A percentile compares a stretch with the other conserved stretches of the same genome.
phyloP scores from a whole-genome alignment of 306 rosid genomes.

The Prunus dulcis region DNA sequence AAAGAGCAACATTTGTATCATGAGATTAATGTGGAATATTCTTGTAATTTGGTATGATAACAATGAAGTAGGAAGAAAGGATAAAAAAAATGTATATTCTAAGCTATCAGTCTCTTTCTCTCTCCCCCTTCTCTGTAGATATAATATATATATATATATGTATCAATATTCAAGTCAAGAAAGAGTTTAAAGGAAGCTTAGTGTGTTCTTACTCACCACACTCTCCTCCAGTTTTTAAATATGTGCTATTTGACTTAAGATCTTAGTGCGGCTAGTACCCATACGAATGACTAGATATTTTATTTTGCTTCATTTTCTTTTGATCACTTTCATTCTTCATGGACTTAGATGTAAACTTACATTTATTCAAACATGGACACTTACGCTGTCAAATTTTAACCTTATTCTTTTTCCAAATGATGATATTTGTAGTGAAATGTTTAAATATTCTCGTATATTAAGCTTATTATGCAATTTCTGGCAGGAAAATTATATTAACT shows the following conservation, averaged over 20 bases:
- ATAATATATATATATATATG: too few relatives aligned
- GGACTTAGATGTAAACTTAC: not conserved
- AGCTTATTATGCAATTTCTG: slow-evolving; percentile 1
- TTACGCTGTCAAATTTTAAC: not conserved
- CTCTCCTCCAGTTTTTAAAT: not conserved
- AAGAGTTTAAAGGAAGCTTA: not conserved
- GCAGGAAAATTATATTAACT: slow-evolving; percentile 96
- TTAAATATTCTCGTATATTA: not conserved
- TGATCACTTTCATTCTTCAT: not conserved
- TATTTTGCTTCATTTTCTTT: not conserved
- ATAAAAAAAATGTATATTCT: not conserved
- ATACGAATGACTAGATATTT: not conserved
- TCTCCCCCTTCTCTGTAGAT: not conserved
- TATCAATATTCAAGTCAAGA: too few relatives aligned
- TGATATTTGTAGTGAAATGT: not conserved
- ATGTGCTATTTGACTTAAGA: not conserved
- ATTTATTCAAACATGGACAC: not conserved
- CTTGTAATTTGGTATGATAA: not conserved
- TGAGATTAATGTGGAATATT: not conserved
- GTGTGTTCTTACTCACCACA: not conserved
- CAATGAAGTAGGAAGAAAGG: not conserved
- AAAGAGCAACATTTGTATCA: not conserved
- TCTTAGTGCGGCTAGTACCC: not conserved
- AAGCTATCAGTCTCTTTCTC: not conserved
- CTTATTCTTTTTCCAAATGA: not conserved